These are phyloP conservation scores for Yamadazyma spencermartinsiae DNA, from an alignment of 1,139 yeast genomes.

Conservation along the genomic window DNA sequence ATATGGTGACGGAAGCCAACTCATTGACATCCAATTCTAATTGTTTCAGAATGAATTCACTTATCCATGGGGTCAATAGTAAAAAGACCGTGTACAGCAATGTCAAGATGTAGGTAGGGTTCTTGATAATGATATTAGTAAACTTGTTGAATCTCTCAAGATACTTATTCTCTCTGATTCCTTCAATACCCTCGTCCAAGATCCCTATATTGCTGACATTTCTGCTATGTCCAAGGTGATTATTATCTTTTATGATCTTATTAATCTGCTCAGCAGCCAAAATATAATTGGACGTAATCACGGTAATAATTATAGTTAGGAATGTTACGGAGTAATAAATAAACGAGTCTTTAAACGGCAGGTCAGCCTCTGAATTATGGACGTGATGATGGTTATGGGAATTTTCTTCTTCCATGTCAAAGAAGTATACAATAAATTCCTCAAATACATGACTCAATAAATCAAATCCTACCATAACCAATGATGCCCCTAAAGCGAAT, in stretches of 20 bases:
- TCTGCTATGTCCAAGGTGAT: slow-evolving; percentile 14
- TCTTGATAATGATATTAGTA: slow-evolving; percentile 30
- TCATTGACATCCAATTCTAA: slow-evolving; percentile 47
- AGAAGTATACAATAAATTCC: slow-evolving; percentile 59
- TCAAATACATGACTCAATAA: slow-evolving; percentile 81
- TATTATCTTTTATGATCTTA: slow-evolving; percentile 28
- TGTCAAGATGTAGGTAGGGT: slow-evolving; percentile 67
- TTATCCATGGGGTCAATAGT: slow-evolving; percentile 34
- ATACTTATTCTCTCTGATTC: slow-evolving; percentile 8
- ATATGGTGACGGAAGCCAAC: slow-evolving; percentile 50
- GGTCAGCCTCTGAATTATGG: slow-evolving; percentile 39
- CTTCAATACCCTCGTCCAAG: slow-evolving; percentile 10
- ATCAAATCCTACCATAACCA: slow-evolving; percentile 90
- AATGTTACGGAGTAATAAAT: slow-evolving; percentile 31
- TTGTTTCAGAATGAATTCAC: slow-evolving; percentile 27
- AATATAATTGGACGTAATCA: slow-evolving; percentile 39
- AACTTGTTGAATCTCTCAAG: slow-evolving; percentile 14
- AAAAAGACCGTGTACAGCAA: slow-evolving; percentile 50
- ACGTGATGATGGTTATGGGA: slow-evolving; percentile 47
- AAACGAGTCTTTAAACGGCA: slow-evolving; percentile 11
- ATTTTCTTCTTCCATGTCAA: slow-evolving; percentile 39
- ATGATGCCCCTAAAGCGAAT: slow-evolving; percentile 80
- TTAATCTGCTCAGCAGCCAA: slow-evolving; percentile 36
- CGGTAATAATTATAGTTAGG: slow-evolving; percentile 30
- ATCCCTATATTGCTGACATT: slow-evolving; percentile 17